Conservation (phyloP, 805 yeast genomes). For the Myxozyma sirexii region DNA sequence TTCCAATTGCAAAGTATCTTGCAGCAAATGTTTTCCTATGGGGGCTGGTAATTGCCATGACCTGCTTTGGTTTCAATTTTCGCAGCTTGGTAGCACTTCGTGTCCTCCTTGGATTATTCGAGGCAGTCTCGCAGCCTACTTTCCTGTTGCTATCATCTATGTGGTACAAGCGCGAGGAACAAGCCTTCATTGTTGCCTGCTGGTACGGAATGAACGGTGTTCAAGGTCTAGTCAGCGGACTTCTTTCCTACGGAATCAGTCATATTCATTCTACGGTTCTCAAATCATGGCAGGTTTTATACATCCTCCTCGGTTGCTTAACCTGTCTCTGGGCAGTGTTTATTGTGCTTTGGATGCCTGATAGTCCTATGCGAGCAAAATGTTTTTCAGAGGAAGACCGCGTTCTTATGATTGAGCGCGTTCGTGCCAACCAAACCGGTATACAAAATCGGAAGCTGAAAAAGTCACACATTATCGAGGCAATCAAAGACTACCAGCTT, state of each 20-base stretch:
- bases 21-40: conserved; percentile 45
- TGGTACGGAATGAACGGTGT: conserved; percentile 50
- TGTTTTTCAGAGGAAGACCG: conserved; percentile 50
- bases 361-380: conserved; percentile 50
- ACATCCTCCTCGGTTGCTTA: conserved; percentile 7
- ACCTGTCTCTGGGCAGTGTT: conserved; percentile 13
- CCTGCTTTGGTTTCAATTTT: conserved; percentile 36
- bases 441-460: conserved; percentile 60
- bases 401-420: conserved; percentile 53
- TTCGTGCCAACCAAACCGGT: conserved; percentile 59
- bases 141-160: conserved; percentile 59
- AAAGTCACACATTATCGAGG: conserved; percentile 56
- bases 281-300: conserved; percentile 12
- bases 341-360: conserved; percentile 47
- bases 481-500: conserved; percentile 52
- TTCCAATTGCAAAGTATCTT: conserved; percentile 43
- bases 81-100: conserved; percentile 52
- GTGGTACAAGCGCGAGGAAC: conserved; percentile 52
- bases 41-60: conserved; percentile 51
- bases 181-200: conserved; percentile 51
- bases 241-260: conserved; percentile 9
- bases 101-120: conserved; percentile 54
- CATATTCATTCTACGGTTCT: conserved; percentile 7
- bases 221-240: conserved; percentile 21
- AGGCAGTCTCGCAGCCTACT: conserved; percentile 57